phyloP scores from a whole-genome alignment of 169 alveolate genomes.

The Cryptosporidium viatorum region DNA sequence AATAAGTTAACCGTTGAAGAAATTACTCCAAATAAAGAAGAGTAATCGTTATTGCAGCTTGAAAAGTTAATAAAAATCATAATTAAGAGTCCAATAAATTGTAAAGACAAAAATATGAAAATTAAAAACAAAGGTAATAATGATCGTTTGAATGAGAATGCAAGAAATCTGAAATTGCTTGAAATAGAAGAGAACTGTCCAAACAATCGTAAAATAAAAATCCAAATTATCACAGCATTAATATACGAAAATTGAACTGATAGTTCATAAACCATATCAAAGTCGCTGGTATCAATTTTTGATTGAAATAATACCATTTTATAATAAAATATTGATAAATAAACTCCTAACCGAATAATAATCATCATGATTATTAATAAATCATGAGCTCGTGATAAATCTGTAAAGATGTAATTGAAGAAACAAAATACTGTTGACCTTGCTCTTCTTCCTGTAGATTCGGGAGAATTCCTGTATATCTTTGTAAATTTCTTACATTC shows the following conservation, averaged over 20 bases:
- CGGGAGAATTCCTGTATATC: slow-evolving; percentile 39
- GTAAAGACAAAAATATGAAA: slow-evolving; percentile 7
- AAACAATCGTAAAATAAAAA: slow-evolving; percentile 33
- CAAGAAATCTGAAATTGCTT: slow-evolving; percentile 29
- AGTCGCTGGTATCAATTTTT: not conserved
- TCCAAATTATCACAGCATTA: slow-evolving; percentile 29
- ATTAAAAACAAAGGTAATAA: slow-evolving; percentile 15
- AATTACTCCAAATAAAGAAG: not conserved
- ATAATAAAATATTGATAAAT: slow-evolving; percentile 12
- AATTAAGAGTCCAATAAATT: slow-evolving; percentile 45
- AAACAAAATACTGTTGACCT: slow-evolving; percentile 45
- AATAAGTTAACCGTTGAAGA: slow-evolving; percentile 16
- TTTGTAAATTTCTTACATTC: slow-evolving; percentile 49
- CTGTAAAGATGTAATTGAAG: slow-evolving; percentile 55
- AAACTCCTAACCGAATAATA: slow-evolving; percentile 21
- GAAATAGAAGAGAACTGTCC: slow-evolving; percentile 36
- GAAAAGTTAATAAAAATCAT: slow-evolving; percentile 45
- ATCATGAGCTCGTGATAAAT: slow-evolving; percentile 27
- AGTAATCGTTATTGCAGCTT: slow-evolving; percentile 25
- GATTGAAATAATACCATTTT: slow-evolving; percentile 5
- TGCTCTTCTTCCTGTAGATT: slow-evolving; percentile 23
- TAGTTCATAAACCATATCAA: slow-evolving; percentile 29
- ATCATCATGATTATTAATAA: slow-evolving; percentile 32
- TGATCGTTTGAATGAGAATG: slow-evolving; percentile 2
- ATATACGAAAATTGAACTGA: slow-evolving; percentile 13